A percentile compares a stretch with the other conserved stretches of the same genome.
Evolutionary conservation across 306 rosid species (phyloP).

Genomic region (Trichosanthes cucumerina): DNA sequence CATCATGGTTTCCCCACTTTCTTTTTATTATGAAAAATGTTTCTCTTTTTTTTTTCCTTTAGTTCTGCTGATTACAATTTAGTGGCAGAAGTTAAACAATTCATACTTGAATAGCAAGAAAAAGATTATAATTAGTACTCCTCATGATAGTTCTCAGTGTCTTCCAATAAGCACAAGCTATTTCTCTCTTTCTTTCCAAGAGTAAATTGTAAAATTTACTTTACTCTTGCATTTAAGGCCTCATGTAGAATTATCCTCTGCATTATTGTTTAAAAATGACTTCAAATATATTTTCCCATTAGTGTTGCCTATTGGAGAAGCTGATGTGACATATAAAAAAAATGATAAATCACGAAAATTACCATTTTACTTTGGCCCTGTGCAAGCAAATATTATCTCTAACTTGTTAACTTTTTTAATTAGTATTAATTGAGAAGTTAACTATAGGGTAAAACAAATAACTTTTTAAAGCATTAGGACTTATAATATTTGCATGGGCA

Average conservation of each 20-base stretch:
- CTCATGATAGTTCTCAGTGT: background rate
- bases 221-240: background rate
- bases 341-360: background rate
- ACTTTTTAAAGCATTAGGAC: background rate
- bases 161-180: background rate
- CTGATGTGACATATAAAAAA: background rate
- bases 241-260: background rate
- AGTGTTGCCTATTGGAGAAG: background rate
- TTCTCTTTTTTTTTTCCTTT: background rate
- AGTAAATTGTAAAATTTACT: background rate
- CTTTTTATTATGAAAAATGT: background rate
- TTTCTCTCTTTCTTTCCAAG: background rate
- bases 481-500: background rate
- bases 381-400: background rate
- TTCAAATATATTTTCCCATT: background rate
- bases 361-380: background rate
- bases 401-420: background rate
- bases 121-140: background rate
- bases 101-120: conserved; percentile 10
- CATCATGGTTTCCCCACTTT: conserved; percentile 8
- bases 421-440: background rate
- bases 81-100: background rate
- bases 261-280: background rate
- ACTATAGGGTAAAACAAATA: background rate
- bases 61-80: background rate